Percentiles rank a stretch among this genome's conserved stretches.
Evolutionary conservation across 306 rosid species (phyloP).

Genomic region (Prunus dulcis): DNA sequence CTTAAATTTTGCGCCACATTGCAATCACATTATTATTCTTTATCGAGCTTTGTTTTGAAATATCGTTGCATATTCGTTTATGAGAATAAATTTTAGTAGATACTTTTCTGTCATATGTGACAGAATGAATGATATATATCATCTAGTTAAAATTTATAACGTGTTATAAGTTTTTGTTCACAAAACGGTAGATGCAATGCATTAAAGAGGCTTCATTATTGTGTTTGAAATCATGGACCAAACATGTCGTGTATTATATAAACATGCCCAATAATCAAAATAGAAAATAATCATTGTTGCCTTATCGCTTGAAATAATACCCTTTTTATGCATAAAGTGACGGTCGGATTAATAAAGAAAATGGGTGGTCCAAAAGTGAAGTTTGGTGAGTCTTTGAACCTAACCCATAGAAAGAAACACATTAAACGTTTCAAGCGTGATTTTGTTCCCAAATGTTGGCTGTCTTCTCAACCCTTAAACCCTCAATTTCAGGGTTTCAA

Average conservation of each 20-base stretch:
- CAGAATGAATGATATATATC: too few species aligned
- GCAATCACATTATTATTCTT: too few species aligned
- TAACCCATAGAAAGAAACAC: conserved; percentile 9
- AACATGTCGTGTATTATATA: neutral
- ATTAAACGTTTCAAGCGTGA: conserved; percentile 9
- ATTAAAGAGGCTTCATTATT: neutral
- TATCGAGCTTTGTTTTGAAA: too few species aligned
- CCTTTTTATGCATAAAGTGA: neutral
- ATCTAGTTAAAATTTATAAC: too few species aligned
- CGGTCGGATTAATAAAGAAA: neutral
- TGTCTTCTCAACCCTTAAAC: conserved; percentile 16
- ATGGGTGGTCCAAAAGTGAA: conserved; percentile 13
- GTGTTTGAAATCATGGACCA: neutral
- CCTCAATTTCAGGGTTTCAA: conserved; percentile 15
- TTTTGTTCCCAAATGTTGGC: conserved; percentile 7
- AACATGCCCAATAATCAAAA: neutral
- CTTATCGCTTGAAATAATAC: conserved; percentile 1
- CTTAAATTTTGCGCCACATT: neutral
- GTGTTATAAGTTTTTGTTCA: too few species aligned
- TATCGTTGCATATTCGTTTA: too few species aligned
- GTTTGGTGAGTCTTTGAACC: conserved; percentile 24
- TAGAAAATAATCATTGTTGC: neutral
- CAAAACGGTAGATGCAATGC: neutral
- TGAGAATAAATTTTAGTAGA: too few species aligned
- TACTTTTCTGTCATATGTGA: too few species aligned